Base-by-base conservation (phyloP, 345 rosid genomes). In the Jatropha curcas region DNA sequence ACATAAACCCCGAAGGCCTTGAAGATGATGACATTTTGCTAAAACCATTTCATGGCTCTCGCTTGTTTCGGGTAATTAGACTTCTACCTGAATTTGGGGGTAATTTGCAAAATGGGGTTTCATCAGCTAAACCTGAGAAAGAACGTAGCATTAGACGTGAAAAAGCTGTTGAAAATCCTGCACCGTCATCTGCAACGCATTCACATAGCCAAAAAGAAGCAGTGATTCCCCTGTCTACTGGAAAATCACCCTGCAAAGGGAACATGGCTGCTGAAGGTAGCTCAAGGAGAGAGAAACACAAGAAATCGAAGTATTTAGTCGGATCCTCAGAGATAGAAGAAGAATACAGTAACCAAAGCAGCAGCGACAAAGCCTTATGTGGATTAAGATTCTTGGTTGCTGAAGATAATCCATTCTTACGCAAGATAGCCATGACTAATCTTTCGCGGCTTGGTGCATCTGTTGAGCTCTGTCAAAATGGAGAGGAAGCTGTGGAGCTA, bases 31-130 rank as follows among this genome's bases (percentile, higher is more conserved):
- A 83, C 4, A 60, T 92, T 64, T 14, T 73, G 56, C 57, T 72
- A 2, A 84, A 84, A 63, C 95, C 97, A 12, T 87, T 94, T 60
- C 97, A 94, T 22, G 98, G 98, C 41, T 80, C 92, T 3, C 90
- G 90, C 20, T 82, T 94, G 58, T 64, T 63, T 60, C 58, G 31
- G 35, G 85, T 82, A 24, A 67, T 89, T 45, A 86, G 77, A 60
- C 82, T 85, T 75, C 79, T 90, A 7, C 97, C 97, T 0, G 97
- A 90, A 75, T 88, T 86, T 27, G 84, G 88, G 31, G 88, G 83
- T 39, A 48, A 28, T 2, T 55, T 67, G 43, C 41, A 53, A n/a
- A 70, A 75, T 30, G 81, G 70, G 68, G 12, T 60, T 63, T 31
- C 76, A 1, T 30, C 46, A 10, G 25, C 27, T 16, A 81, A 64